Evolutionary conservation across 441 rosid species (phyloP), one percentile per base, ranked within the genome.

Genomic region (Cnidoscolus chayamansa): DNA sequence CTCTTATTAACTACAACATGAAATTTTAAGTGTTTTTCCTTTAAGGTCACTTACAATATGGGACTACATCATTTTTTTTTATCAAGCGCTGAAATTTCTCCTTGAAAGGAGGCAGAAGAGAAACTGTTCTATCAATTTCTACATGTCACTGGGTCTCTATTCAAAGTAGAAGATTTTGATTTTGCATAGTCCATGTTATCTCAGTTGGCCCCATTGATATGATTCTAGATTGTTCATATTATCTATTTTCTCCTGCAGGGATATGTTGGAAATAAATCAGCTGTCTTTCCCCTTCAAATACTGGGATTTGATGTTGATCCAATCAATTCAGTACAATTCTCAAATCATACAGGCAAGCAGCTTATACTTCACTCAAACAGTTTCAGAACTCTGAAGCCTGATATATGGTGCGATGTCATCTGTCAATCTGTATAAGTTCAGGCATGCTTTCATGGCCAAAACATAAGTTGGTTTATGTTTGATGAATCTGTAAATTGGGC

Each of bases 291-390:
- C 80, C 96, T 96, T 68, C 99, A 96, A 73, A 82, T 96, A 72
- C 80, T 96, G 83, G 98, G 99, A 57, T 96, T 84, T 75, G 99
- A 96, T 83, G 97, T 96, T 65, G 98, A 96, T 81, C 99, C 99
- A 40, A 86, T 96, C 70, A 90, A 93, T 83, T 96, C 99, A 2
- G 99, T 96, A n/a, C 99, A 96, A 80, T 93, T 96, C 84, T 96
- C 99, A 7, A 96, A 96, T 74, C 99, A 91, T 80, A 96, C 98
- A 76, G 99, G 99, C 87, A 85, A 85, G 82, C 85, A 74, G 79
- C 81, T 82, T 79, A 74, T 62, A 76, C 84, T 79, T 58, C 80
- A 72, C 60, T 81, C 78, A 70, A 75, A 67, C 79, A 65, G 81
- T 85, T 74, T 79, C 75, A 63, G 72, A 70, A 68, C 69, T 74